These are phyloP conservation scores for Exophiala oligosperma DNA, from an alignment of 2,329 filamentous ascomycete genomes.

Conservation along the genomic window DNA sequence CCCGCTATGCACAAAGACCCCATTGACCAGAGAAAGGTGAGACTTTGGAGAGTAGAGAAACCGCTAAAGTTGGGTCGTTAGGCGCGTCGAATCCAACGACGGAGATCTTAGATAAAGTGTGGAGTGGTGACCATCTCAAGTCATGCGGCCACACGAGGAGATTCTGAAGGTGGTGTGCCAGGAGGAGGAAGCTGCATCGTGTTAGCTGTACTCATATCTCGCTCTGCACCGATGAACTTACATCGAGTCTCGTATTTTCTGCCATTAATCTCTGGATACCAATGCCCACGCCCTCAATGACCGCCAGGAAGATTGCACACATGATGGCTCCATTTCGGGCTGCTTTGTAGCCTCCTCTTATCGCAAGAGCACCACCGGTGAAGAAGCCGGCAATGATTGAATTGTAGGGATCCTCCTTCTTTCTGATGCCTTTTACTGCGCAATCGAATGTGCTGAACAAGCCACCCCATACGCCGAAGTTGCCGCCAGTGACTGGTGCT, in stretches of 20 bases:
- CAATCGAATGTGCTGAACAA: constrained; percentile 96
- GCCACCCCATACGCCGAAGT: constrained; percentile 97
- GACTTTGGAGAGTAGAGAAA: constrained; percentile 25
- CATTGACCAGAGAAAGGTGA: constrained; percentile 12
- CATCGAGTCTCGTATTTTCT: constrained; percentile 80
- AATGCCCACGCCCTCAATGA: constrained; percentile 97
- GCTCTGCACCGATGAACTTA: constrained; percentile 37
- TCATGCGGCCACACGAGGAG: constrained; percentile 30
- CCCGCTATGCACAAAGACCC: constrained; percentile 25
- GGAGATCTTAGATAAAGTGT: constrained; percentile 26
- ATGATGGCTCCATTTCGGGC: constrained; percentile 95
- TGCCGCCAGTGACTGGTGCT: constrained; percentile 92
- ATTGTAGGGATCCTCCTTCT: constrained; percentile 98
- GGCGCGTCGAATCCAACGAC: constrained; percentile 18
- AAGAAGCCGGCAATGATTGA: constrained; percentile 97
- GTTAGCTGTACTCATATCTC: constrained; percentile 2
- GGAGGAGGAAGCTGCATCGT: constrained; percentile 30
- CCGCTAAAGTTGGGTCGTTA: constrained; percentile 2
- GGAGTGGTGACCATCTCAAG: constrained; percentile 26
- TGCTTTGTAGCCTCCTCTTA: constrained; percentile 87
- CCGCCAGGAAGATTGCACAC: constrained; percentile 87
- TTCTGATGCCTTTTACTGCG: constrained; percentile 86
- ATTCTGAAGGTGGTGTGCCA: constrained; percentile 27
- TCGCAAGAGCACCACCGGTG: constrained; percentile 86
- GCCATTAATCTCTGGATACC: constrained; percentile 94